These are phyloP conservation scores for Phlegmacium glaucopus DNA, from an alignment of 768 basidiomycete genomes.

Conservation along the genomic window DNA sequence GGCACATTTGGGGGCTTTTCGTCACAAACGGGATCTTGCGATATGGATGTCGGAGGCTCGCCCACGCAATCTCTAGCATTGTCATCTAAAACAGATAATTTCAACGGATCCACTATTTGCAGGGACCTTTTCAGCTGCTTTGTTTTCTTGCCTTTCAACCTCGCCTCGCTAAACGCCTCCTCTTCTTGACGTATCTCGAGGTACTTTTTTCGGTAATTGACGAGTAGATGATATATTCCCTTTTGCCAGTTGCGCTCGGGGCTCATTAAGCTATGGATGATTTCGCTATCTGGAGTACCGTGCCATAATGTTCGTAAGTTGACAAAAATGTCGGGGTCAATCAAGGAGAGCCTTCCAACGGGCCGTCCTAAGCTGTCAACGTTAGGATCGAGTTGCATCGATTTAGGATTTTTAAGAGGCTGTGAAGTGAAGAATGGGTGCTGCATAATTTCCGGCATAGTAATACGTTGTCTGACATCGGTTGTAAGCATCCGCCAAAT, in stretches of 20 bases:
- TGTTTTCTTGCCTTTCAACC: conserved; percentile 33
- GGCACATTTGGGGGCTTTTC: conserved; percentile 6
- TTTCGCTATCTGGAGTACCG: conserved; percentile 67
- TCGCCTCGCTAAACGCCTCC: conserved; percentile 34
- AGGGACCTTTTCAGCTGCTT: conserved; percentile 25
- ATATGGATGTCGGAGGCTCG: conserved; percentile 4
- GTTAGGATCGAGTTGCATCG: conserved; percentile 44
- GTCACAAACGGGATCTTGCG: conserved; percentile 15
- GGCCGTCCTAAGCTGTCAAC: conserved; percentile 70
- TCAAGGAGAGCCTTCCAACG: conserved; percentile 54
- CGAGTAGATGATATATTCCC: conserved; percentile 89
- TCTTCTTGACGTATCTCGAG: conserved; percentile 76
- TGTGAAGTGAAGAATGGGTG: conserved; percentile 78
- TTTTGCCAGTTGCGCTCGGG: conserved; percentile 88
- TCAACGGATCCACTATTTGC: conserved; percentile 13
- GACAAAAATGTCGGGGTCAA: conserved; percentile 87
- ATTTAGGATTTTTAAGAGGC: conserved; percentile 38
- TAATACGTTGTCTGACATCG: conserved; percentile 73
- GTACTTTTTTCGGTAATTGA: conserved; percentile 74
- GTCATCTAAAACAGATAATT: conserved; percentile 39
- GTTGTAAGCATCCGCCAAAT: conserved; percentile 78
- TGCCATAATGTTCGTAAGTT: conserved; percentile 95
- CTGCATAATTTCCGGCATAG: conserved; percentile 71
- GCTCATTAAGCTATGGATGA: conserved; percentile 64
- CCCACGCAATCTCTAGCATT: conserved; percentile 39